Conservation (phyloP, 192 early-diverging fungal species). For the Kappamyces sp. region DNA sequence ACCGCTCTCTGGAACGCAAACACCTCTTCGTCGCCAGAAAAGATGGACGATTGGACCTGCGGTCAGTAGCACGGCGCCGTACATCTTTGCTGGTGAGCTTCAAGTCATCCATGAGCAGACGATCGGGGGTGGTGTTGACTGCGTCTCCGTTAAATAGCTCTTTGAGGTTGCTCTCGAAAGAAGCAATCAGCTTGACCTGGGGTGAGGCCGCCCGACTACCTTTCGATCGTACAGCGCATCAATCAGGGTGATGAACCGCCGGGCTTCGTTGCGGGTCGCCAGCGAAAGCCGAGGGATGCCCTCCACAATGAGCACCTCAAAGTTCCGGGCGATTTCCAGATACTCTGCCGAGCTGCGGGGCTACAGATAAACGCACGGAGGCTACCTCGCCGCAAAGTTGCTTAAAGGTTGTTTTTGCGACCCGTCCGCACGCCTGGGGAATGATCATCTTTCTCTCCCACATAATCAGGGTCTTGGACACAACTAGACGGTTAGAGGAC, state of each 20-base stretch:
- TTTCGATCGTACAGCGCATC: slow-evolving; percentile 89
- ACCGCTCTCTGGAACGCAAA: slow-evolving; percentile 95
- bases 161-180: slow-evolving; percentile 59
- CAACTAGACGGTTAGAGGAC: slow-evolving; percentile 13
- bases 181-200: slow-evolving; percentile 29
- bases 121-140: slow-evolving; percentile 33
- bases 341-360: slow-evolving; percentile 79
- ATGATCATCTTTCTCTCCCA: slow-evolving; percentile 68
- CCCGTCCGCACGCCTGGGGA: slow-evolving; percentile 51
- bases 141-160: slow-evolving; percentile 69
- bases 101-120: slow-evolving; percentile 57
- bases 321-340: slow-evolving; percentile 69
- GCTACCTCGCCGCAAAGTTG: slow-evolving; percentile 62
- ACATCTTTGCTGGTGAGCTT: slow-evolving; percentile 37
- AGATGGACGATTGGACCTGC: slow-evolving; percentile 53
- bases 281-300: slow-evolving; percentile 52
- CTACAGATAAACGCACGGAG: neutral
- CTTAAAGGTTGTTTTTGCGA: slow-evolving; percentile 69
- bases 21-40: slow-evolving; percentile 84
- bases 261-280: slow-evolving; percentile 74
- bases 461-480: slow-evolving; percentile 54
- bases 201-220: slow-evolving; percentile 25
- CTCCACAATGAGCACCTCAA: slow-evolving; percentile 72
- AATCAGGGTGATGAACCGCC: slow-evolving; percentile 89
- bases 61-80: neutral